phyloP scores from a whole-genome alignment of 169 alveolate genomes.

The Plasmodium sp. region DNA sequence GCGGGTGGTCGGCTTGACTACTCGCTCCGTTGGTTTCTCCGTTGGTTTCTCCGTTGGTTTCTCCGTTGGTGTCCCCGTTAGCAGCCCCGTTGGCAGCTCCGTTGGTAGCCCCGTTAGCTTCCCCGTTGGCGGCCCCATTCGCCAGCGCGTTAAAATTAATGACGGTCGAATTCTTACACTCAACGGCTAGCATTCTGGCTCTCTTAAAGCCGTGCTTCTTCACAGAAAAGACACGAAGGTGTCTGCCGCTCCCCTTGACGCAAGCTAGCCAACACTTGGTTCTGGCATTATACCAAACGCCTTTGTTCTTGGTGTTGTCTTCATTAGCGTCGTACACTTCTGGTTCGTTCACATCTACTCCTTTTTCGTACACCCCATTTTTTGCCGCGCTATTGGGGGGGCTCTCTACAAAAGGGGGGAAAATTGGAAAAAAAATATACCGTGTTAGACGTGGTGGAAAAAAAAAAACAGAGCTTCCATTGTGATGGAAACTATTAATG shows the following conservation, averaged over 20 bases:
- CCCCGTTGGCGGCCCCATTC: not conserved
- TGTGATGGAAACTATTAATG: not conserved
- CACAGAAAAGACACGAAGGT: constrained; percentile 62
- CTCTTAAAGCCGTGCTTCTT: constrained; percentile 52
- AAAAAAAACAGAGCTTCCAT: not conserved
- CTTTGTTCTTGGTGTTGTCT: constrained; percentile 43
- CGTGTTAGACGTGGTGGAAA: not conserved
- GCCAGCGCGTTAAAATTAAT: not conserved
- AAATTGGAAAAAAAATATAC: not conserved
- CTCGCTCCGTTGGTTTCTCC: not conserved
- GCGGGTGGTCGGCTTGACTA: not conserved
- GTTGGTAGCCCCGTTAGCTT: not conserved
- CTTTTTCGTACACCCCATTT: not conserved
- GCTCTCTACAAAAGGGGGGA: not conserved
- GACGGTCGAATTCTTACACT: constrained; percentile 42
- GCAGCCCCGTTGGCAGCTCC: not conserved
- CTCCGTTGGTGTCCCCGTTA: not conserved
- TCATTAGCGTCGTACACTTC: constrained; percentile 20
- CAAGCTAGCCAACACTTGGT: constrained; percentile 72
- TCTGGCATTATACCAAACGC: constrained; percentile 70
- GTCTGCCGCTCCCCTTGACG: constrained; percentile 68
- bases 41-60: not conserved
- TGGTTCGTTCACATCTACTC: not conserved
- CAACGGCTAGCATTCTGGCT: constrained; percentile 55
- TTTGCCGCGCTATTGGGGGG: not conserved